phyloP scores from a whole-genome alignment of 441 rosid species.

The Jatropha podagrica region DNA sequence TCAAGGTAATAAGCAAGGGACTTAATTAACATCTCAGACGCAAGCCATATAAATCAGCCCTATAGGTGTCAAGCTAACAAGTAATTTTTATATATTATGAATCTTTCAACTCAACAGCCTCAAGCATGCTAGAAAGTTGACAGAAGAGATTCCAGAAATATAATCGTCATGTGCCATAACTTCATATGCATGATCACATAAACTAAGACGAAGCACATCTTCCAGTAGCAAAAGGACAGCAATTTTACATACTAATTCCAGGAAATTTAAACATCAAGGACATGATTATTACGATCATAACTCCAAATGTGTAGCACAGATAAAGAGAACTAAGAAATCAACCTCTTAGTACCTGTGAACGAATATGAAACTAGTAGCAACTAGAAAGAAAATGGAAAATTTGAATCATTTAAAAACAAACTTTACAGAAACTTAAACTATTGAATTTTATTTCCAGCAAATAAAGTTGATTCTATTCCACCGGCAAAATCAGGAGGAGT shows the following conservation, averaged over 20 bases:
- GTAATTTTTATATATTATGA: not conserved
- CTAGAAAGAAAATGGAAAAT: not conserved
- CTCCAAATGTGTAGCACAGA: not conserved
- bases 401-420: not conserved
- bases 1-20: not conserved
- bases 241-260: not conserved
- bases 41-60: not conserved
- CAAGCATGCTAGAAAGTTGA: not conserved
- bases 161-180: not conserved
- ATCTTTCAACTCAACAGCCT: not conserved
- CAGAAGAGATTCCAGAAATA: not conserved
- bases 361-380: not conserved
- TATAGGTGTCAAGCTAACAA: not conserved
- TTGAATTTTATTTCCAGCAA: conserved; percentile 20
- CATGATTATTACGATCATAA: not conserved
- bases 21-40: not conserved
- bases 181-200: not conserved
- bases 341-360: not conserved
- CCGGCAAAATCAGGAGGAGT: conserved; percentile 10
- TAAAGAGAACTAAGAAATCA: conserved; percentile 1
- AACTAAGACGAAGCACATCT: not conserved
- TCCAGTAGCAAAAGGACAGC: not conserved
- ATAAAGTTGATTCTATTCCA: conserved; percentile 17
- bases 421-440: not conserved
- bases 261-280: not conserved